A percentile compares a stretch with the other conserved stretches of the same genome.
These are phyloP conservation scores for Fraxinus sp. DNA, from an alignment of 305 asterid species.

Conservation along the genomic window DNA sequence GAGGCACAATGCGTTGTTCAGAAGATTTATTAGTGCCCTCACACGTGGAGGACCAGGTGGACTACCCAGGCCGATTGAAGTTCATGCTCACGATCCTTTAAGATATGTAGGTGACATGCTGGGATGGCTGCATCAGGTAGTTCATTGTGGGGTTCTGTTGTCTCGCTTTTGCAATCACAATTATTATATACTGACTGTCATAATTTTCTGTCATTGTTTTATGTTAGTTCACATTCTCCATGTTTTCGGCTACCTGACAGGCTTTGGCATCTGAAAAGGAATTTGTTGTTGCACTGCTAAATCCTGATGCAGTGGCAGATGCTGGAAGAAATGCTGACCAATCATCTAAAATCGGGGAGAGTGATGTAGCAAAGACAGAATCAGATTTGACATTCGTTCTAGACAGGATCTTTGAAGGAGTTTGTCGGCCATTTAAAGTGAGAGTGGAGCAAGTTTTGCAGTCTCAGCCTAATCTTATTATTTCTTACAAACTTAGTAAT, in stretches of 20 bases:
- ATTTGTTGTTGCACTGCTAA: constrained; percentile 87
- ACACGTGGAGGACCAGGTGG: constrained; percentile 99
- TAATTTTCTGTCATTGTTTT: constrained; percentile 1
- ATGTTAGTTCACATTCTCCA: not conserved
- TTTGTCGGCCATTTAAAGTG: constrained; percentile 97
- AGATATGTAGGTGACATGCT: constrained; percentile 99
- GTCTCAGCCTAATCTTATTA: constrained; percentile 87
- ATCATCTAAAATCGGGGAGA: constrained; percentile 49
- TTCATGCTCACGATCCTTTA: constrained; percentile 98
- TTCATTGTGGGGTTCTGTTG: not conserved
- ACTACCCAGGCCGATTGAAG: constrained; percentile 97
- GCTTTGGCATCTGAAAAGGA: constrained; percentile 99
- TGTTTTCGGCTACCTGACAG: constrained; percentile 43
- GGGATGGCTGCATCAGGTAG: constrained; percentile 98
- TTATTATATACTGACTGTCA: not conserved
- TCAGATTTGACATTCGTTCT: constrained; percentile 87
- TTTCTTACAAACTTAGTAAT: constrained; percentile 82
- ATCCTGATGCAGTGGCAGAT: constrained; percentile 76
- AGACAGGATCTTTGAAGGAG: constrained; percentile 96
- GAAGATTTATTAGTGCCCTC: constrained; percentile 98
- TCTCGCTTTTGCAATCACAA: not conserved
- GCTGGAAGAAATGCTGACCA: constrained; percentile 67
- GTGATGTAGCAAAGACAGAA: constrained; percentile 63
- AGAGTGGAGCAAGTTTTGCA: constrained; percentile 98
- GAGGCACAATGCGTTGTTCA: constrained; percentile 94